A percentile compares a stretch with the other conserved stretches of the same genome.
Conservation (phyloP, 148 eudicot genomes). For the Dysphania ambrosioides region DNA sequence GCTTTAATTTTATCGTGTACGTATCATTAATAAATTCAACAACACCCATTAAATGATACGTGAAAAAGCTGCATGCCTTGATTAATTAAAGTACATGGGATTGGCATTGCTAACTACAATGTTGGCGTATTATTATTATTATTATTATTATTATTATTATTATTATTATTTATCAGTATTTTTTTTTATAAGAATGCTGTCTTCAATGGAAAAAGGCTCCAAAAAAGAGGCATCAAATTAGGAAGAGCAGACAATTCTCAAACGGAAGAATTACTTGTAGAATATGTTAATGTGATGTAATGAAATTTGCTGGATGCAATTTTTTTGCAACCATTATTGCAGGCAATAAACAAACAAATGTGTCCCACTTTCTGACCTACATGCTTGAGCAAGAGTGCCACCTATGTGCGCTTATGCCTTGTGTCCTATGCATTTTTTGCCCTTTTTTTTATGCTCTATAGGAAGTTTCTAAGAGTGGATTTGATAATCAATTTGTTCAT, state of each 20-base stretch:
- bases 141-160: too few relatives aligned
- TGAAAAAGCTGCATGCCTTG: background rate
- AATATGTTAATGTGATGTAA: background rate
- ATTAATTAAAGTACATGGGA: background rate
- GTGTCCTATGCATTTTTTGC: background rate
- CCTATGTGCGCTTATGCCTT: too few relatives aligned
- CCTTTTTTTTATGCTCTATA: background rate
- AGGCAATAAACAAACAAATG: background rate
- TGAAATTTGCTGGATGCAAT: background rate
- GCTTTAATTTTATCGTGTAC: background rate
- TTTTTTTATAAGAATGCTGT: constrained; percentile 6
- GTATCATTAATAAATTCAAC: background rate
- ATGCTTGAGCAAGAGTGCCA: too few relatives aligned
- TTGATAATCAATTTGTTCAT: too few relatives aligned
- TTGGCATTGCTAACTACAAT: background rate
- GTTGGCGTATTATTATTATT: background rate
- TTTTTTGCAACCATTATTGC: too few relatives aligned
- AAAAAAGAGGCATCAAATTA: constrained; percentile 11
- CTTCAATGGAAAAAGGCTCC: constrained; percentile 3
- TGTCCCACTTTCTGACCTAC: constrained; percentile 15
- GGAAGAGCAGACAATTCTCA: background rate
- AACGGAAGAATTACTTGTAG: background rate
- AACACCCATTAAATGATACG: background rate
- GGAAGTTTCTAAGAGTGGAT: background rate
- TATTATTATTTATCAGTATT: too few relatives aligned